Percentiles rank a stretch among this genome's conserved stretches.
phyloP scores from a whole-genome alignment of 345 rosid genomes.

The Aquilaria yunnanensis region DNA sequence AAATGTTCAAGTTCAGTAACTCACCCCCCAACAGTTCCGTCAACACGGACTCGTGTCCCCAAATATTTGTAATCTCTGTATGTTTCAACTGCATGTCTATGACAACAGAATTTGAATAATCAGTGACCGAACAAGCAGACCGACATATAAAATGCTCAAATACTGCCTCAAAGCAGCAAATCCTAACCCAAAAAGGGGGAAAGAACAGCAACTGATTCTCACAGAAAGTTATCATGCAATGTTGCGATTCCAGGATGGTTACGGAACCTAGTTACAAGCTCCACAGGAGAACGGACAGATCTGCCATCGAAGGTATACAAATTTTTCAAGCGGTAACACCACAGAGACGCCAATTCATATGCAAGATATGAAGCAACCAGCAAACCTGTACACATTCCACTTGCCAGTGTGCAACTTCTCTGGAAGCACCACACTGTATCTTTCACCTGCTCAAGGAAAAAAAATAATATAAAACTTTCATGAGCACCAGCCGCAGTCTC shows the following conservation, averaged over 20 bases:
- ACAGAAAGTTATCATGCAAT: constrained; percentile 75
- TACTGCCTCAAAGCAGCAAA: background rate
- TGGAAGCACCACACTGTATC: constrained; percentile 64
- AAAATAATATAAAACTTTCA: background rate
- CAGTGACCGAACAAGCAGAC: background rate
- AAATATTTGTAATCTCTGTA: constrained; percentile 67
- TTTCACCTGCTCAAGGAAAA: constrained; percentile 25
- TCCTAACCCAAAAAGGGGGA: background rate
- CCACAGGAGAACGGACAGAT: constrained; percentile 58
- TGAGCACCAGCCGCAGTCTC: background rate
- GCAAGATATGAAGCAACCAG: background rate
- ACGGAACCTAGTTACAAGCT: constrained; percentile 50
- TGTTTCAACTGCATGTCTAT: constrained; percentile 54
- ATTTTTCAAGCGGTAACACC: background rate
- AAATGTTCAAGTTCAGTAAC: constrained; percentile 18
- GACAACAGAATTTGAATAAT: constrained; percentile 4
- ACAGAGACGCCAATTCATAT: background rate
- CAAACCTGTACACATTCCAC: constrained; percentile 87
- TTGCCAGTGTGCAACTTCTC: constrained; percentile 70
- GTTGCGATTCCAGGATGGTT: constrained; percentile 78
- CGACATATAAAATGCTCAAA: background rate
- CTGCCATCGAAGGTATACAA: constrained; percentile 22
- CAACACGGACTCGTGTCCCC: constrained; percentile 58
- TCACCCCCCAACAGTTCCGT: constrained; percentile 84
- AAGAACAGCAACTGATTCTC: constrained; percentile 15